Percentiles rank a stretch among this genome's conserved stretches.
These are phyloP conservation scores for Aspergillus baeticus DNA, from an alignment of 495 filamentous ascomycete species.

Conservation along the genomic window DNA sequence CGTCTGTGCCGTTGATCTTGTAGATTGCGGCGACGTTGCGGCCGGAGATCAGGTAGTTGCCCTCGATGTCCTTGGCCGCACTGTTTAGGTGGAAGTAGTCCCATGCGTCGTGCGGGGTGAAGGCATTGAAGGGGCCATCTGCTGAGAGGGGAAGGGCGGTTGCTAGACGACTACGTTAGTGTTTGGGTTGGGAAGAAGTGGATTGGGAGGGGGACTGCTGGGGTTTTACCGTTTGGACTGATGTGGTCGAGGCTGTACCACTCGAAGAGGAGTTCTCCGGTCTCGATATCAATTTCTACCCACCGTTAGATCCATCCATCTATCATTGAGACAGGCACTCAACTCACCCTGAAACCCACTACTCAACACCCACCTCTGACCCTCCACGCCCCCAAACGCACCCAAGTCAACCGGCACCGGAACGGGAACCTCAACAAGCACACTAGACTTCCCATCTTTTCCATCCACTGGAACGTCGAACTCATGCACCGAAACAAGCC, in stretches of 20 bases:
- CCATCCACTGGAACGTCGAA: constrained; percentile 42
- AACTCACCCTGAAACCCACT: constrained; percentile 7
- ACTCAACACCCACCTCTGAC: constrained; percentile 33
- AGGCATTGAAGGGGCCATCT: constrained; percentile 23
- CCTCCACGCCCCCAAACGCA: constrained; percentile 22
- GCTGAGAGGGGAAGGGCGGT: neutral
- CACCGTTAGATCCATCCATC: too few relatives aligned
- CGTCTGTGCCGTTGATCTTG: constrained; percentile 28
- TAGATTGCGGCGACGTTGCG: constrained; percentile 32
- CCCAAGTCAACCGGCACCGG: constrained; percentile 22
- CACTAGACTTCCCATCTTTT: too few relatives aligned
- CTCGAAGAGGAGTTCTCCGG: constrained; percentile 33
- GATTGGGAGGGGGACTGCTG: constrained; percentile 11
- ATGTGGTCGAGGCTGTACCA: constrained; percentile 35
- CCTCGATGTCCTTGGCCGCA: constrained; percentile 25
- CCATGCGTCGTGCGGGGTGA: constrained; percentile 15
- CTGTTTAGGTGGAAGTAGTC: constrained; percentile 45
- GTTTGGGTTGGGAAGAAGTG: neutral
- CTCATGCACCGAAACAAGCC: constrained; percentile 42
- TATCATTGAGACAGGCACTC: too few relatives aligned
- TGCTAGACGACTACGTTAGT: neutral
- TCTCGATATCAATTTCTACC: constrained; percentile 27
- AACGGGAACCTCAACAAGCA: constrained; percentile 28
- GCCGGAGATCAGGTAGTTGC: constrained; percentile 32
- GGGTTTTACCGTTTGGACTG: constrained; percentile 17